These are phyloP conservation scores for Tilletia walkeri DNA, from an alignment of 1,284 basidiomycete genomes.

Conservation along the genomic window DNA sequence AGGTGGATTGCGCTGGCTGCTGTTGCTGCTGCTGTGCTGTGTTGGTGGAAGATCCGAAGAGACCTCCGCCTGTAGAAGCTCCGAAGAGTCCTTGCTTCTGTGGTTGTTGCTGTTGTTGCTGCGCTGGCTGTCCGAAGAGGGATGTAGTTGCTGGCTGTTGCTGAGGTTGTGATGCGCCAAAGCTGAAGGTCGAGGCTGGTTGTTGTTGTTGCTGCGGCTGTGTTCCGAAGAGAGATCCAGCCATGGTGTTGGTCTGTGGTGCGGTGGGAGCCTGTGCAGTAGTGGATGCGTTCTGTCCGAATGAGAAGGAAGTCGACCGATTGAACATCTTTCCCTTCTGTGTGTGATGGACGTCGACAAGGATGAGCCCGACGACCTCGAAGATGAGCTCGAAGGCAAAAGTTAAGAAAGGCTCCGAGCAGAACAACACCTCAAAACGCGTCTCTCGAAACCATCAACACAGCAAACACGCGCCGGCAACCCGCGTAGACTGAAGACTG, in stretches of 20 bases:
- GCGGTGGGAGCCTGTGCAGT: slow-evolving; percentile 21
- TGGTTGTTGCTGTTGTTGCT: slow-evolving; percentile 14
- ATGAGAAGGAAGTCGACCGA: slow-evolving; percentile 6
- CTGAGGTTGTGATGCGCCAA: too few relatives aligned
- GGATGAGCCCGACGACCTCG: neutral
- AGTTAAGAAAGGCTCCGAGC: too few relatives aligned
- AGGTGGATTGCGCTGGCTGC: neutral
- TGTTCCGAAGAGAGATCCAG: neutral
- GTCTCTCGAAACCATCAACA: too few relatives aligned
- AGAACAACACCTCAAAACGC: too few relatives aligned
- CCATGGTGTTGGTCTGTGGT: slow-evolving; percentile 15
- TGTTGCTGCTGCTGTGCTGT: slow-evolving; percentile 15
- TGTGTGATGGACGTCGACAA: neutral
- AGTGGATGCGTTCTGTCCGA: slow-evolving; percentile 17
- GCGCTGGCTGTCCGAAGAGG: neutral
- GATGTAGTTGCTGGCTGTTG: neutral
- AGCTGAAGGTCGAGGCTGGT: too few relatives aligned
- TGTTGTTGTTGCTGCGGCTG: too few relatives aligned
- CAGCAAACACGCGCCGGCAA: too few relatives aligned
- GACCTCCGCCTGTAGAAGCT: neutral
- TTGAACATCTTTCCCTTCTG: slow-evolving; percentile 10
- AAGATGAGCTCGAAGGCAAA: too few relatives aligned
- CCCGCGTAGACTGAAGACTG: too few relatives aligned
- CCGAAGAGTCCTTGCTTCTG: neutral
- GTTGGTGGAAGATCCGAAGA: neutral